Evolutionary conservation across 2,329 filamentous ascomycete genomes (phyloP), one percentile per base, ranked within the genome.

Genomic region (Alternaria tenuissima): DNA sequence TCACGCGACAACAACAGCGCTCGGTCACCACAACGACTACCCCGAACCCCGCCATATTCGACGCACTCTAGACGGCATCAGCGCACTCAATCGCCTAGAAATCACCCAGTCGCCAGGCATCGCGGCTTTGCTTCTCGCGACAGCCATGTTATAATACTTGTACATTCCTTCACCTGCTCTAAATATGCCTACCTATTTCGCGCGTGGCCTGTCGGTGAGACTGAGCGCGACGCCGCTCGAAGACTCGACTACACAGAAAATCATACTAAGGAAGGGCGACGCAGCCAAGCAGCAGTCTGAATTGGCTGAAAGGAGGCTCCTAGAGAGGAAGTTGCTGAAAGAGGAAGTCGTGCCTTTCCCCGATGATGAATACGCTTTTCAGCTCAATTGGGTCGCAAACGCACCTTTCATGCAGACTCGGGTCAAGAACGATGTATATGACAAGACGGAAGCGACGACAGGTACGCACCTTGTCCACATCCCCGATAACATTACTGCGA

Each of bases 351-450:
- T 78, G 9, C 53, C 56, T 3, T 70, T 77, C 43, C 66, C 65
- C 1, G 71, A 67, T n/a, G 72, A 76, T 30, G 55, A 62, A 3
- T 56, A 57, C 4, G 59, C 54, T 28, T 68, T 69, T 11, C 60
- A 57, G n/a, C 52, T 77, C 46, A 71, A 73, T 54, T 78, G 69
- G 70, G 62, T 78, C 7, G 68, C 65, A 3, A 52, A 66, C 11
- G 70, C 68, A 46, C 76, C 75, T 7, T 78, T 78, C 52, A 65
- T 76, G 62, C 75, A 78, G 47, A 70, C 69, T 0, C 67, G 72
- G n/a, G 69, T 62, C 4, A 59, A 65, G 18, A 24, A 14, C 26
- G 14, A 48, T 12, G 14, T 36, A 6, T 53, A 14, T n/a, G 26
- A 30, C 38, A 24, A 26, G 4, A 32, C 18, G 7, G 8, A 6